These are phyloP conservation scores for Verticillium zaregamsianum DNA, from an alignment of 2,329 filamentous ascomycete genomes.

Conservation along the genomic window DNA sequence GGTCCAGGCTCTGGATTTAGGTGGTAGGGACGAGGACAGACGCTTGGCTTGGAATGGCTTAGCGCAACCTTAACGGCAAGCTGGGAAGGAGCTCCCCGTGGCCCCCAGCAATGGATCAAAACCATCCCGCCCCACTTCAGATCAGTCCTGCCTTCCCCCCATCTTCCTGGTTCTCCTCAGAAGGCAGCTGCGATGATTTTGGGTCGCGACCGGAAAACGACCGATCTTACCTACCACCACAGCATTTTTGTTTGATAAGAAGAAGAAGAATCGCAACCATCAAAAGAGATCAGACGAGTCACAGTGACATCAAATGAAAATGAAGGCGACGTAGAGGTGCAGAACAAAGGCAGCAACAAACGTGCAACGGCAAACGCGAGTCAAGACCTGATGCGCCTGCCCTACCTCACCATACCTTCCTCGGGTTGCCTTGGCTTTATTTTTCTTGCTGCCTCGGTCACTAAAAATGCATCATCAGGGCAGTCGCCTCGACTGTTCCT, in stretches of 20 bases:
- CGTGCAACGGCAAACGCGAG: background rate
- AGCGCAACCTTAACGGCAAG: background rate
- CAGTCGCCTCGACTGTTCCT: constrained; percentile 2
- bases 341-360: background rate
- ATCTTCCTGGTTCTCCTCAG: background rate
- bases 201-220: background rate
- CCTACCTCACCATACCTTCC: too few relatives aligned
- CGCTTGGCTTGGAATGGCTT: constrained; percentile 1
- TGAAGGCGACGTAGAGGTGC: background rate
- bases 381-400: background rate
- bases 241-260: too few relatives aligned
- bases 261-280: too few relatives aligned
- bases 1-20: background rate
- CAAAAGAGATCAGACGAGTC: too few relatives aligned
- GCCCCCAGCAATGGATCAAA: background rate
- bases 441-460: background rate
- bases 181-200: background rate
- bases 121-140: background rate
- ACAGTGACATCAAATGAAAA: too few relatives aligned
- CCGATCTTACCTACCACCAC: too few relatives aligned
- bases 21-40: constrained; percentile 2
- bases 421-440: background rate
- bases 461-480: background rate
- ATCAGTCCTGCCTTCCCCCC: background rate
- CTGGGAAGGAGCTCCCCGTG: constrained; percentile 1